Evolutionary conservation across 108 stramenopile species (phyloP).

Genomic region (Skeletonema potamos): DNA sequence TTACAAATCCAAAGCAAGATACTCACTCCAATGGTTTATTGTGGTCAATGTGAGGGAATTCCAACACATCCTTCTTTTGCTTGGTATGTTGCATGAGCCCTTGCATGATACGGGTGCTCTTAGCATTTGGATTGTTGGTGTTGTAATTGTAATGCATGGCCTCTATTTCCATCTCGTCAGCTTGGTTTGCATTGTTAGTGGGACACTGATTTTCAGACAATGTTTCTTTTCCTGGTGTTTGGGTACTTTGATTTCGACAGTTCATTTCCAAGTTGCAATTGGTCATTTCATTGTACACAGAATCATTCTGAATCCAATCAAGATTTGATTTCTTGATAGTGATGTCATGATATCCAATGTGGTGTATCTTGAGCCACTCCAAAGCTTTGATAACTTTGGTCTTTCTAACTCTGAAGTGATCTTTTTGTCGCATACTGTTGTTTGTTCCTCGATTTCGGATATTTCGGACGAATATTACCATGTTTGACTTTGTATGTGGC

Average conservation of each 20-base stretch:
- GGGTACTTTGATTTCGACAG: too few relatives aligned
- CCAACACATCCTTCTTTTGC: neutral
- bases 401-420: neutral
- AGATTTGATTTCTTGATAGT: neutral
- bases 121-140: too few relatives aligned
- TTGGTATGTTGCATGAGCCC: too few relatives aligned
- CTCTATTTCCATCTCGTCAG: too few relatives aligned
- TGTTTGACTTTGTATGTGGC: neutral
- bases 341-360: constrained; percentile 7
- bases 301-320: constrained; percentile 12
- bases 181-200: too few relatives aligned
- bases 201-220: too few relatives aligned
- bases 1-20: too few relatives aligned
- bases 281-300: neutral
- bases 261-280: too few relatives aligned
- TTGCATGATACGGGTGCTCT: too few relatives aligned
- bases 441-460: too few relatives aligned
- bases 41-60: neutral
- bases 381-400: neutral
- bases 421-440: neutral
- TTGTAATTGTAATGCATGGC: too few relatives aligned
- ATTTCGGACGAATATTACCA: constrained; percentile 8
- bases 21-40: neutral
- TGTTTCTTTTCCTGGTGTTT: too few relatives aligned
- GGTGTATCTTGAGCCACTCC: constrained; percentile 19